Evolutionary conservation across 1,284 basidiomycete genomes (phyloP).

Genomic region (Heterobasidion annosum): DNA sequence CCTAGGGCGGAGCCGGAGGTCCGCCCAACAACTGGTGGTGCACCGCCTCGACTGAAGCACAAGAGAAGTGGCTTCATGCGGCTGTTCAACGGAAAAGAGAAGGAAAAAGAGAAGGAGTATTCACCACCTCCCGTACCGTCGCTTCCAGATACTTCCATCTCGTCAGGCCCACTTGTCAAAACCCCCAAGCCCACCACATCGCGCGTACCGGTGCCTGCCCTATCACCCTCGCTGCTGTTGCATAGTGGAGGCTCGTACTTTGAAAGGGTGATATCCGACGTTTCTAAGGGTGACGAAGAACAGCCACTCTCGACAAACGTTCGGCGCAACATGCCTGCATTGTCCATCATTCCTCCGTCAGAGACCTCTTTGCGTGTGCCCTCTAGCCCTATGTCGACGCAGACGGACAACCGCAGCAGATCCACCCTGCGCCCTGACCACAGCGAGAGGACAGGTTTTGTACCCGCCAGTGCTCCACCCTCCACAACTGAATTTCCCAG

Average conservation of each 20-base stretch:
- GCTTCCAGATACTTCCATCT: background rate
- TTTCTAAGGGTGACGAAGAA: background rate
- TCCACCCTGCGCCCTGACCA: conserved; percentile 1
- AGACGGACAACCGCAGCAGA: conserved; percentile 1
- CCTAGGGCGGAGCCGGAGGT: conserved; percentile 10
- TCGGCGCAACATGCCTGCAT: conserved; percentile 1
- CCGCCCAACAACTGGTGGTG: background rate
- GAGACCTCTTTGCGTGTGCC: conserved; percentile 6
- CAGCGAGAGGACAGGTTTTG: conserved; percentile 28
- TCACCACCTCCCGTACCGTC: conserved; percentile 15
- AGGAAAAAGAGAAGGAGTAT: conserved; percentile 30
- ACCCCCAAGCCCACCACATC: conserved; percentile 18
- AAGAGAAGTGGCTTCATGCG: conserved; percentile 80
- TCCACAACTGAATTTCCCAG: conserved; percentile 50
- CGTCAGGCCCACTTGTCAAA: conserved; percentile 5
- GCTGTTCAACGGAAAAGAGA: conserved; percentile 53
- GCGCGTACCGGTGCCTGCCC: conserved; percentile 11
- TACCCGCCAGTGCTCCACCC: conserved; percentile 55
- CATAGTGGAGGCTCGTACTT: background rate
- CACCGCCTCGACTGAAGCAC: conserved; percentile 37
- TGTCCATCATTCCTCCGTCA: conserved; percentile 8
- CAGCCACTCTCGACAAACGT: background rate
- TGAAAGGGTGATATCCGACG: background rate
- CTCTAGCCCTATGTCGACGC: conserved; percentile 1
- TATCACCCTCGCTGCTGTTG: conserved; percentile 3